Evolutionary conservation across 805 yeast species (phyloP), one percentile per base, ranked within the genome.

Genomic region (Candida railenensis): DNA sequence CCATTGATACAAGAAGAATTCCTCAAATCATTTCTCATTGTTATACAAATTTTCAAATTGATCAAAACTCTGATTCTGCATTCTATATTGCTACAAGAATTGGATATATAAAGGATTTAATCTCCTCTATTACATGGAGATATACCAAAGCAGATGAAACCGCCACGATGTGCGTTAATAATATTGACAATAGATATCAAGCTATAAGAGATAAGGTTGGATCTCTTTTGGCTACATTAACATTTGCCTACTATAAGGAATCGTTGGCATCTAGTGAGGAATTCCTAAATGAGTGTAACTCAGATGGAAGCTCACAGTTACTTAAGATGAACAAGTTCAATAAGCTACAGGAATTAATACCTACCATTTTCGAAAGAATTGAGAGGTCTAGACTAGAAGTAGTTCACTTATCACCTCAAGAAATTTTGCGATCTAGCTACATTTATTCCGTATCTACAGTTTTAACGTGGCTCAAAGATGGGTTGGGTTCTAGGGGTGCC

Each of bases 181-280:
- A 77, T 25, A 61, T 85, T 36, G 71, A 78, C 39, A 90, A 88
- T 59, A 85, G 87, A 4, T 87, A 87, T 58, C 84, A 83, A 47
- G 80, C 81, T 9, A 90, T 91, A 4, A 73, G 96, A 19, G 81
- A 77, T 18, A 82, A 82, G 43, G 68, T 87, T 42, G 92, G 91
- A 0, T 72, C 80, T 2, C 65, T 84, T 3, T 59, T 89, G 37
- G 77, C 80, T 9, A 75, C 66, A 3, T 53, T 79, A 14, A 68
- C 78, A 3, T 63, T 66, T 47, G 55, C 73, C 1, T 69, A 72
- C 45, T 73, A 73, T 42, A 65, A 69, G 21, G 78, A 78, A 38
- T 68, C 80, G 0, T 63, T 62, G 28, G 55, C 66, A 1, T 66
- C 62, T 44, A 71, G 71, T 21, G 64, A 61, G 2, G 64, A 61